Base-by-base conservation (phyloP, 768 basidiomycete genomes). In the Hirschioporus abietinus region DNA sequence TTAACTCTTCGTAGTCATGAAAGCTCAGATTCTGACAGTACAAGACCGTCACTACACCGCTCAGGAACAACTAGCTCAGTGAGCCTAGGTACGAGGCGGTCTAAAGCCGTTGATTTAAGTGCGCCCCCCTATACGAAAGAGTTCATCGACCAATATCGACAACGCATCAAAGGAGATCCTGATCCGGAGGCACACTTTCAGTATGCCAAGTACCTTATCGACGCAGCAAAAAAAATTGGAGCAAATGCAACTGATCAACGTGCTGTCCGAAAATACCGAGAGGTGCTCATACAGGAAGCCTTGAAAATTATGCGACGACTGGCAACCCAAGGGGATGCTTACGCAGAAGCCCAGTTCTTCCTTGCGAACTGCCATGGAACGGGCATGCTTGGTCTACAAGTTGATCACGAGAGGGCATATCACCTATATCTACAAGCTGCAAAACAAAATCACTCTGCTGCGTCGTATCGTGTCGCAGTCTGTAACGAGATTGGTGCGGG, bases 401-500 rank as follows among this genome's bases (percentile, higher is more conserved):
- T 98, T 65, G 97, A 99, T 77, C 96, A 98, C 77, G 97, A 99
- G 73, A 91, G 94, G 70, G 96, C 97, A 1, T 99, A 99, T 75
- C 94, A 96, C 75, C 83, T 99, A 20, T 99, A 99, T 73, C 83
- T 99, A 36, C 96, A 99, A 79, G 96, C 96, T 3, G 91, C 92
- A 30, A 99, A 99, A 79, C 93, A 98, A 78, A 97, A 98, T 74
- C 94, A 99, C 73, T 87, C 97, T 0, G 86, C 94, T 1, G 96
- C 95, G 30, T 93, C 91, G 36, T 99, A 99, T 74, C 91, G 97
- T 57, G 95, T 98, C 65, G 97, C 96, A 8, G 96, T 99, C 9
- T 99, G 97, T 78, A 99, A 99, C 76, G 97, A 99, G 77, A 93
- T 99, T 71, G 97, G 97, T 26, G 96, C 95, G 2, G 97, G 97